These are phyloP conservation scores for Sarocladium kiliense DNA, from an alignment of 2,329 filamentous ascomycete genomes.

Conservation along the genomic window DNA sequence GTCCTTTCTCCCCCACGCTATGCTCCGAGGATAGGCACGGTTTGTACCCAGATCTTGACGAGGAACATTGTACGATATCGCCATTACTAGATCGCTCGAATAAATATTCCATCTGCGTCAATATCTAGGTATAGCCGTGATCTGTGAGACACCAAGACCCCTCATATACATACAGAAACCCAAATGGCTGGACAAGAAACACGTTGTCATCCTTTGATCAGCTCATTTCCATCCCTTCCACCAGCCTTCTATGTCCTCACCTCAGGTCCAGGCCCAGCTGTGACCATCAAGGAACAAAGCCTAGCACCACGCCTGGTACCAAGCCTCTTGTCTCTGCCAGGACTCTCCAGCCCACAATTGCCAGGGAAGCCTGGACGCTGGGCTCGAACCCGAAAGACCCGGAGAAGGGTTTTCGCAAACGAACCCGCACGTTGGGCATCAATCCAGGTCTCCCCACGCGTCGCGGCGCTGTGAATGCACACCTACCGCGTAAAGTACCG, in stretches of 20 bases:
- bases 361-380: background rate
- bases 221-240: no score
- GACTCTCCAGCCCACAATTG: background rate
- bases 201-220: no score
- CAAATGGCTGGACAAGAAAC: no score
- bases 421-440: constrained; percentile 8
- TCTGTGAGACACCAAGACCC: no score
- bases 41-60: background rate
- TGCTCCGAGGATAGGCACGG: background rate
- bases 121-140: no score
- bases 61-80: no score
- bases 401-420: no score
- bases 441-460: background rate
- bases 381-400: no score
- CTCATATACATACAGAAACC: no score
- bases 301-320: no score
- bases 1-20: constrained; percentile 1
- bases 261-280: background rate
- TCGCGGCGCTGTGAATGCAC: background rate
- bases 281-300: background rate
- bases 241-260: background rate
- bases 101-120: no score
- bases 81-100: no score
- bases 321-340: constrained; percentile 4
- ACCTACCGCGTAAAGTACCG: background rate